phyloP scores from a whole-genome alignment of 2,329 filamentous ascomycete species.

The Magnaporthales sp. region DNA sequence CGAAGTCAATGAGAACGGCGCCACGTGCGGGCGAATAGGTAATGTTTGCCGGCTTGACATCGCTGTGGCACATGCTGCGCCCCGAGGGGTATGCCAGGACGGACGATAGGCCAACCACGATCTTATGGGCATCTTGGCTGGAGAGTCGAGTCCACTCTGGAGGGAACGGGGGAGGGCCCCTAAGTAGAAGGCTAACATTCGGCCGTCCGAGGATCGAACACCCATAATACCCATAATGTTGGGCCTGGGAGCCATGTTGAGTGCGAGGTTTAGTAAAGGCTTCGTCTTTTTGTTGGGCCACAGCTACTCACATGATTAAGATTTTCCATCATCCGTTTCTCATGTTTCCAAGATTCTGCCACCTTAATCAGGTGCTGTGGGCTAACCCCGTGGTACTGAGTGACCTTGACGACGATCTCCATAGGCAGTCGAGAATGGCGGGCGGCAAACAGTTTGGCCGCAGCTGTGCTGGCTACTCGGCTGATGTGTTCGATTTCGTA shows the following conservation, averaged over 20 bases:
- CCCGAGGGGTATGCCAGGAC: conserved; percentile 11
- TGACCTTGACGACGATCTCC: neutral
- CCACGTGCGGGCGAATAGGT: conserved; percentile 50
- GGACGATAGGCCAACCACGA: neutral
- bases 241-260: neutral
- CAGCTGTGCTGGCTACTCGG: neutral
- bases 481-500: neutral
- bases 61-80: conserved; percentile 47
- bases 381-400: neutral
- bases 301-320: neutral
- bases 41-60: conserved; percentile 55
- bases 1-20: conserved; percentile 52
- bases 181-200: neutral
- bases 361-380: neutral
- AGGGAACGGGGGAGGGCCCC: neutral
- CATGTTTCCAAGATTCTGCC: neutral
- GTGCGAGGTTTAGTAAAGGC: neutral
- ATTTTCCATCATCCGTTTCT: neutral
- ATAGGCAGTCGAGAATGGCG: neutral
- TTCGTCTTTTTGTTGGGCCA: neutral
- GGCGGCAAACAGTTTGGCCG: neutral
- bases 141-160: neutral
- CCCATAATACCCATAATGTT: neutral
- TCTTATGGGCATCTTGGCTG: neutral
- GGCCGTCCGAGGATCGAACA: neutral